Base-by-base conservation (phyloP, 176 grass and related monocot species). In the Zea luxurians region DNA sequence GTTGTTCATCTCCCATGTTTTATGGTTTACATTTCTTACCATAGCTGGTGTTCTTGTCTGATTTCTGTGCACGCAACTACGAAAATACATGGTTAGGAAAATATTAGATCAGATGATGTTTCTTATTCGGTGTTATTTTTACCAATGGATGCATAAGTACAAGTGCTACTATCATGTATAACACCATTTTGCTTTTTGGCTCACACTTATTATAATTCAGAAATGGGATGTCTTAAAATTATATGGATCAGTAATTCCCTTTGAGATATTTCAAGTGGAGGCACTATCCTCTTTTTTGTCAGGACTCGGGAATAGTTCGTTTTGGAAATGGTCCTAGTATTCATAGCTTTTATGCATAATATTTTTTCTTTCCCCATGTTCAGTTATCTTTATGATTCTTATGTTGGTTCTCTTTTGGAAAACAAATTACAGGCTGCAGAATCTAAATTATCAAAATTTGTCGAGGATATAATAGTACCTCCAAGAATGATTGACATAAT, bases 401-500 rank as follows among this genome's bases (percentile, higher is more conserved):
- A 78, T 21, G 10, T 79, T 73, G 61, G 8, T 45, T 71, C 60
- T 61, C 45, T 35, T 74, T 58, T 60, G 47, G 27, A 37, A 68
- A 83, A 71, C 17, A 65, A 80, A 71, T 85, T 85, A 65, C 87
- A 98, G 96, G 92, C 87, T 53, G 83, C 89, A 64, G 96, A 98
- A 68, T 89, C 89, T 53, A 87, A 98, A 71, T 61, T 98, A 64
- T 90, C 92, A 37, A 94, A 92, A 87, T 98, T 98, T 89, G 96
- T 98, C 37, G 96, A 98, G 91, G 96, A 98, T 81, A 94, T 98
- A 76, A 89, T 94, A 80, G 78, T 98, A 34, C 83, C 96, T 74
- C 92, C 96, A 64, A 92, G 89, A 85, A 98, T 98, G 96, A 88
- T 98, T 68, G 92, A 92, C 79, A 94, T 90, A 81, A 84, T 98